Conservation (phyloP, 2,329 filamentous ascomycete species). For the Arthrocladium fulminans region DNA sequence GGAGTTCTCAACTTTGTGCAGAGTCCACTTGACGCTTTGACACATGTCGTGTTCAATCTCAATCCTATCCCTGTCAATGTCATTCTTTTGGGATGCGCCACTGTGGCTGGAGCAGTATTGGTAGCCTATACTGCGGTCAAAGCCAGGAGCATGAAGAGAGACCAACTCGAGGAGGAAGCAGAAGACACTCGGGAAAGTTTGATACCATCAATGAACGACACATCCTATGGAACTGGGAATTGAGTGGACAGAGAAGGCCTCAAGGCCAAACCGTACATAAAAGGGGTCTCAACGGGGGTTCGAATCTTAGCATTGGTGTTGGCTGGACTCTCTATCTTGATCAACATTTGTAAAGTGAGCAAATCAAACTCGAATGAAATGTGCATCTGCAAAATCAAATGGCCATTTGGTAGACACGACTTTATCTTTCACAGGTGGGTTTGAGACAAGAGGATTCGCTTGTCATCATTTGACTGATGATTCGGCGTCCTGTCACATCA, state of each 20-base stretch:
- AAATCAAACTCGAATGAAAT: background rate
- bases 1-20: constrained; percentile 79
- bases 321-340: background rate
- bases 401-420: too few species aligned
- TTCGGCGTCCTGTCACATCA: background rate
- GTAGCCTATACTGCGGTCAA: constrained; percentile 56
- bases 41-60: constrained; percentile 61
- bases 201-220: constrained; percentile 21
- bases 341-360: background rate
- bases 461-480: background rate
- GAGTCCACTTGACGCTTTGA: constrained; percentile 67
- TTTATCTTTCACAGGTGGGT: too few species aligned
- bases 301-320: constrained; percentile 7
- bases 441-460: too few species aligned
- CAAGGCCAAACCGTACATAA: too few species aligned
- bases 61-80: constrained; percentile 72
- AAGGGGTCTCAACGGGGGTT: background rate
- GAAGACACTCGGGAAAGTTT: constrained; percentile 19
- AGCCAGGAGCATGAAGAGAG: constrained; percentile 29
- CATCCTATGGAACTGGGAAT: constrained; percentile 18
- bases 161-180: constrained; percentile 23
- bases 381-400: too few species aligned
- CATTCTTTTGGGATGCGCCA: constrained; percentile 52
- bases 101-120: constrained; percentile 56
- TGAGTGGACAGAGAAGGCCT: background rate